Percentiles rank a stretch among this genome's conserved stretches.
Conservation (phyloP, 108 stramenopile species). For the Cylindrotheca fusiformis region DNA sequence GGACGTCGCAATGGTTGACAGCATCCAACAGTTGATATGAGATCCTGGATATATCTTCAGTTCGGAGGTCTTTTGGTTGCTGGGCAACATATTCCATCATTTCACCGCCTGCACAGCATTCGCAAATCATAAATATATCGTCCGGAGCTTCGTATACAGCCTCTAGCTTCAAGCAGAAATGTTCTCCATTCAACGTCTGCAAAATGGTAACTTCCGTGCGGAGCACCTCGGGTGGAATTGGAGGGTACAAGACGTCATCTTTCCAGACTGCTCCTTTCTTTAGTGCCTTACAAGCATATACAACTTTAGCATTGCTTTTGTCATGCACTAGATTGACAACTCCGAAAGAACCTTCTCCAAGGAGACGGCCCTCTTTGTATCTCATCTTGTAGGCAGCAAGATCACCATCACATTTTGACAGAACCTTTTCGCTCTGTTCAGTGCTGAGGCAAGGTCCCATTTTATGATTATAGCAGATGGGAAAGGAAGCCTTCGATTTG, state of each 20-base stretch:
- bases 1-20: slow-evolving; percentile 63
- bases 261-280: slow-evolving; percentile 74
- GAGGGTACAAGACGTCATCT: slow-evolving; percentile 67
- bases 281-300: slow-evolving; percentile 57
- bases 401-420: slow-evolving; percentile 46
- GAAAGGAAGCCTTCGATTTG: too few species aligned
- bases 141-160: slow-evolving; percentile 64
- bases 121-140: slow-evolving; percentile 60
- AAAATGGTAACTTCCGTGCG: slow-evolving; percentile 64
- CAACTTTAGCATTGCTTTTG: neutral
- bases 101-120: slow-evolving; percentile 72
- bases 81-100: slow-evolving; percentile 71
- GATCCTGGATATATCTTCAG: slow-evolving; percentile 80
- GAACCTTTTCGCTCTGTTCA: too few species aligned
- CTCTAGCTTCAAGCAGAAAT: slow-evolving; percentile 39
- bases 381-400: slow-evolving; percentile 54
- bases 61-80: slow-evolving; percentile 49
- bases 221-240: slow-evolving; percentile 60
- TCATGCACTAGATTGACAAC: slow-evolving; percentile 70
- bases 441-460: too few species aligned
- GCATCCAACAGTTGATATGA: slow-evolving; percentile 68
- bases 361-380: slow-evolving; percentile 49
- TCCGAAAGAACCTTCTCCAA: slow-evolving; percentile 81
- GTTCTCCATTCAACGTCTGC: slow-evolving; percentile 47
- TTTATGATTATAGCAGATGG: too few species aligned